Conservation (phyloP, 306 rosid genomes). For the Prunus armeniaca region DNA sequence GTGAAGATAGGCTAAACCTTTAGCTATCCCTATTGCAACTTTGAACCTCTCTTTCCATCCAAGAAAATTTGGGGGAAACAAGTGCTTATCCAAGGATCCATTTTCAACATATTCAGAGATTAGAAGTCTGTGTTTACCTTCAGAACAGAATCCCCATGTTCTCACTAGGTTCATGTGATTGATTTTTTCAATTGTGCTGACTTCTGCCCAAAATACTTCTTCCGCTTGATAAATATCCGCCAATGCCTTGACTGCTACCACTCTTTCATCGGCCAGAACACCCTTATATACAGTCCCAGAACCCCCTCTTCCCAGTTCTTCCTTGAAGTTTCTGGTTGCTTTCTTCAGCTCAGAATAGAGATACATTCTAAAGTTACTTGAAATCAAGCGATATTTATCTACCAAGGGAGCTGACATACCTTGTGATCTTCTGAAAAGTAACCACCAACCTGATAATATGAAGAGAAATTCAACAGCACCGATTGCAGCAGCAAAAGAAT, state of each 20-base stretch:
- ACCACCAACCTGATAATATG: neutral
- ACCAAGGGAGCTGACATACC: neutral
- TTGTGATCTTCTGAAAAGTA: conserved; percentile 19
- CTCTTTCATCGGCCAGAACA: conserved; percentile 19
- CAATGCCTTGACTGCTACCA: conserved; percentile 36
- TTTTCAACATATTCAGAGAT: conserved; percentile 43
- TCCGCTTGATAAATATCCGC: conserved; percentile 33
- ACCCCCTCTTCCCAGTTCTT: conserved; percentile 48
- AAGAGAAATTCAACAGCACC: neutral
- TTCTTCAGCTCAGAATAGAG: conserved; percentile 36
- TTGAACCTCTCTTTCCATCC: conserved; percentile 35
- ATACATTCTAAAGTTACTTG: conserved; percentile 6
- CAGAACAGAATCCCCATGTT: conserved; percentile 47
- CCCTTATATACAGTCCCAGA: conserved; percentile 43
- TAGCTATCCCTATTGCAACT: conserved; percentile 40
- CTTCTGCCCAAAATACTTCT: conserved; percentile 46
- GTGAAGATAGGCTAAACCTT: conserved; percentile 44
- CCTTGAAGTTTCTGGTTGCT: conserved; percentile 40
- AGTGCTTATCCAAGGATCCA: conserved; percentile 37
- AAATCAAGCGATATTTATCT: neutral
- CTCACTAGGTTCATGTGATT: conserved; percentile 16
- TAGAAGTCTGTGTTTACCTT: conserved; percentile 42
- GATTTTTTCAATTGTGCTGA: conserved; percentile 42
- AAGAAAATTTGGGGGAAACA: conserved; percentile 18
- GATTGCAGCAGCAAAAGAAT: neutral